phyloP scores from a whole-genome alignment of 495 filamentous ascomycete species.

The Hyphodiscus hymeniophilus region DNA sequence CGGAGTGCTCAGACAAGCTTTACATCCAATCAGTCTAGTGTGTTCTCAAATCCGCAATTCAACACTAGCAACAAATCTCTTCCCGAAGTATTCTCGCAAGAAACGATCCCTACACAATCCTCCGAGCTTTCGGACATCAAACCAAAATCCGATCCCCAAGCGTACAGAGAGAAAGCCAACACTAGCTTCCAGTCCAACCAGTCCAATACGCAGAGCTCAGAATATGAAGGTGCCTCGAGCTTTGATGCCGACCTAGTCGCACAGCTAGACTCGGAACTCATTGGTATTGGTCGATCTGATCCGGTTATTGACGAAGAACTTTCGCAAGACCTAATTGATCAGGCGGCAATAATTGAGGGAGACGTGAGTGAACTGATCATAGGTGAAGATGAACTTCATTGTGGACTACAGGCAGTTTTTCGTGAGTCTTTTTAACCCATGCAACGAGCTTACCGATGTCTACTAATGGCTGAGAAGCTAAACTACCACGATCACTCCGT shows the following conservation, averaged over 20 bases:
- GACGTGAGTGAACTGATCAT: neutral
- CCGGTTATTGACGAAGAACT: slow-evolving; percentile 4
- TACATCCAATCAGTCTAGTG: slow-evolving; percentile 1
- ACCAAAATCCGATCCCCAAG: too few relatives aligned
- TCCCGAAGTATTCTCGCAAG: too few relatives aligned
- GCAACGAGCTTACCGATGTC: neutral
- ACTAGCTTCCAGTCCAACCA: neutral
- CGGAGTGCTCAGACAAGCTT: slow-evolving; percentile 13
- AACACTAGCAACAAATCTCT: neutral
- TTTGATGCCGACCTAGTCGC: neutral
- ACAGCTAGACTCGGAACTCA: neutral
- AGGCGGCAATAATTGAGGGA: neutral
- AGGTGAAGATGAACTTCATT: slow-evolving; percentile 1
- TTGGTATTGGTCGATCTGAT: neutral
- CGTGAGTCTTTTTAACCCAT: slow-evolving; percentile 9
- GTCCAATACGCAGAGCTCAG: neutral
- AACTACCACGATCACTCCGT: slow-evolving; percentile 1
- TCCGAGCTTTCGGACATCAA: too few relatives aligned
- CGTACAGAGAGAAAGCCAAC: too few relatives aligned
- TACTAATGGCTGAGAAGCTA: neutral
- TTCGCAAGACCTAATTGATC: slow-evolving; percentile 5
- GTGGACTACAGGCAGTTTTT: slow-evolving; percentile 4
- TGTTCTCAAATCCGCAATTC: neutral
- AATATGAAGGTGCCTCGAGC: neutral
- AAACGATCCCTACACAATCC: too few relatives aligned